phyloP scores from a whole-genome alignment of 1,284 basidiomycete genomes.

The Heterobasidion parviporum region DNA sequence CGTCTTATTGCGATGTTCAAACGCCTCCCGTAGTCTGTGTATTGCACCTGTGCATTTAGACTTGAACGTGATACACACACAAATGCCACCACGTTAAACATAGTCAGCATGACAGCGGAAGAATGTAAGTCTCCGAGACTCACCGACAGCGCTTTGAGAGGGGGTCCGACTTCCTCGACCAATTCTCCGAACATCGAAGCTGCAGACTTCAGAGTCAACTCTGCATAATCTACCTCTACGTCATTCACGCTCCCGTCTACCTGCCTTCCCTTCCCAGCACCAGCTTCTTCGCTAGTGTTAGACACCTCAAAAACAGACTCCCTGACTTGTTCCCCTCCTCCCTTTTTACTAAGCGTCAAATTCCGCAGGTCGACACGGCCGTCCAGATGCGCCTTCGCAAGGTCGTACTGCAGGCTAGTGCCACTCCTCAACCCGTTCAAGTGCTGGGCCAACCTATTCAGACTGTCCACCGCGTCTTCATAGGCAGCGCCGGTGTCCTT shows the following conservation, averaged over 20 bases:
- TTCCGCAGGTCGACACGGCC: constrained; percentile 35
- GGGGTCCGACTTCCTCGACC: constrained; percentile 75
- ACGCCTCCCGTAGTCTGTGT: constrained; percentile 54
- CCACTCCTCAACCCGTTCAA: constrained; percentile 81
- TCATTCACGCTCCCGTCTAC: constrained; percentile 4
- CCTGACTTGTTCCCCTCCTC: not conserved
- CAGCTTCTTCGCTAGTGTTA: not conserved
- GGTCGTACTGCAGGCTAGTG: constrained; percentile 73
- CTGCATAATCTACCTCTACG: constrained; percentile 44
- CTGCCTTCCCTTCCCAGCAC: constrained; percentile 19
- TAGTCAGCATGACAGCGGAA: not conserved
- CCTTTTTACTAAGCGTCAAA: constrained; percentile 6
- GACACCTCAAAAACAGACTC: not conserved
- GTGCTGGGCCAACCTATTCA: constrained; percentile 87
- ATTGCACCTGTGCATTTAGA: constrained; percentile 51
- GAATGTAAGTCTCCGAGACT: constrained; percentile 16
- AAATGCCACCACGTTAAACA: not conserved
- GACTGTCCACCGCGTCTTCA: constrained; percentile 74
- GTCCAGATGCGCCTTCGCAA: constrained; percentile 60
- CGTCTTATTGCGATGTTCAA: constrained; percentile 29
- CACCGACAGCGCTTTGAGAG: constrained; percentile 72
- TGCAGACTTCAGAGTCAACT: constrained; percentile 52
- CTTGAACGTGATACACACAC: constrained; percentile 26
- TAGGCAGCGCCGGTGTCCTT: constrained; percentile 54
- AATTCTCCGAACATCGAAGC: constrained; percentile 77